These are phyloP conservation scores for Candida montana DNA, from an alignment of 805 yeast genomes.

Conservation along the genomic window DNA sequence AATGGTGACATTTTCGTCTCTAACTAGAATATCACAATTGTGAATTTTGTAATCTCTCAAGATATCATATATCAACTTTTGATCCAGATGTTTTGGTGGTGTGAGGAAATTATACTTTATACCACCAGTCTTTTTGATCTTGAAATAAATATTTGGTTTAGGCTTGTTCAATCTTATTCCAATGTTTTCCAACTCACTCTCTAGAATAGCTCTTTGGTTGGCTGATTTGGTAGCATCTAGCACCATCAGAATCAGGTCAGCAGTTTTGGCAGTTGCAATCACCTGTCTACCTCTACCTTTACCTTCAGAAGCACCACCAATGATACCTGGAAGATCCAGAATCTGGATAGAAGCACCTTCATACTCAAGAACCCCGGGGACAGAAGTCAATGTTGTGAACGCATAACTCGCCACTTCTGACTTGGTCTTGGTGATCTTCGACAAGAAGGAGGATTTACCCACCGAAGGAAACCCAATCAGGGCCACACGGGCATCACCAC, in stretches of 20 bases:
- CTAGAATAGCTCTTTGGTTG: constrained; percentile 82
- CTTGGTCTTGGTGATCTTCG: constrained; percentile 87
- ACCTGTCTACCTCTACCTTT: constrained; percentile 98
- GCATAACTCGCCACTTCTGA: constrained; percentile 94
- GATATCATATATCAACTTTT: constrained; percentile 69
- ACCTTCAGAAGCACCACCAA: constrained; percentile 94
- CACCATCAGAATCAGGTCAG: constrained; percentile 89
- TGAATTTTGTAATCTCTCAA: constrained; percentile 85
- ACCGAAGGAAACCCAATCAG: constrained; percentile 97
- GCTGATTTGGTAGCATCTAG: constrained; percentile 92
- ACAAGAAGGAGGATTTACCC: constrained; percentile 87
- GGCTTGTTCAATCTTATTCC: constrained; percentile 85
- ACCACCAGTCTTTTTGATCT: constrained; percentile 85
- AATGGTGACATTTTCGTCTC: constrained; percentile 85
- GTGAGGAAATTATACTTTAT: constrained; percentile 74
- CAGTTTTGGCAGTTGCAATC: constrained; percentile 91
- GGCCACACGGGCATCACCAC: constrained; percentile 95
- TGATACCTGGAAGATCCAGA: constrained; percentile 96
- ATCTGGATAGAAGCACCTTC: constrained; percentile 97
- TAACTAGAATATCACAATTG: constrained; percentile 86
- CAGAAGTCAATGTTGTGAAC: constrained; percentile 93
- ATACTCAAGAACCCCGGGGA: constrained; percentile 91
- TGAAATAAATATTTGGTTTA: constrained; percentile 73
- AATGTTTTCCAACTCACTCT: constrained; percentile 85
- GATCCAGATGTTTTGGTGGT: constrained; percentile 80